Conservation (phyloP, 306 rosid species). For the Abrus precatorius region DNA sequence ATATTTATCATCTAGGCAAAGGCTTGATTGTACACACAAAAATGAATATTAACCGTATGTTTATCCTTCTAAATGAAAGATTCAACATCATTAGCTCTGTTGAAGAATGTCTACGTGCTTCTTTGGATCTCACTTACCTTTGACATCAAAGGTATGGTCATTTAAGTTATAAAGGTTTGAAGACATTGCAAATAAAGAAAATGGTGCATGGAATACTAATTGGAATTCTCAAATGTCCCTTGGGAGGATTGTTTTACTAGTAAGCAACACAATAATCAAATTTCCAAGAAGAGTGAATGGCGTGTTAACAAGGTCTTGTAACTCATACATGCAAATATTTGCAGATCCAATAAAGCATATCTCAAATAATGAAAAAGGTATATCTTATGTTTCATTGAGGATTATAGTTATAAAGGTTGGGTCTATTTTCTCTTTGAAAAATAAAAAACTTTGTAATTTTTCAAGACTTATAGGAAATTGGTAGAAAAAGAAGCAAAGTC, state of each 20-base stretch:
- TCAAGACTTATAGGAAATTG: no score
- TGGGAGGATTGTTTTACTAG: background rate
- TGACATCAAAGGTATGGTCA: background rate
- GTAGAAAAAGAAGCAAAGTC: no score
- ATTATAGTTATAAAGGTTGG: no score
- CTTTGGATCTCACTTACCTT: background rate
- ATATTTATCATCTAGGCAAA: no score
- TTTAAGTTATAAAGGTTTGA: background rate
- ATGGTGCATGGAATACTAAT: background rate
- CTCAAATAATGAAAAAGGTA: background rate
- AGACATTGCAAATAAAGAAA: background rate
- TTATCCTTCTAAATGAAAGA: no score
- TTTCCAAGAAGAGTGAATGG: conserved; percentile 2
- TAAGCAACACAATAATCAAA: background rate
- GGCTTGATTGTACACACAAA: no score
- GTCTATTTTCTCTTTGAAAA: no score
- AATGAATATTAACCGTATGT: no score
- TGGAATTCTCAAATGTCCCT: background rate
- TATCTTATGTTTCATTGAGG: no score
- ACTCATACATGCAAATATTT: conserved; percentile 18
- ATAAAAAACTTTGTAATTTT: no score
- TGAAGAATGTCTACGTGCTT: no score
- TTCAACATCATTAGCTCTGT: no score
- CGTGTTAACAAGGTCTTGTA: conserved; percentile 5
- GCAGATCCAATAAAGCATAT: background rate